A percentile compares a stretch with the other conserved stretches of the same genome.
Evolutionary conservation across 805 yeast genomes (phyloP).

Genomic region (Metschnikowia santaceciliae): DNA sequence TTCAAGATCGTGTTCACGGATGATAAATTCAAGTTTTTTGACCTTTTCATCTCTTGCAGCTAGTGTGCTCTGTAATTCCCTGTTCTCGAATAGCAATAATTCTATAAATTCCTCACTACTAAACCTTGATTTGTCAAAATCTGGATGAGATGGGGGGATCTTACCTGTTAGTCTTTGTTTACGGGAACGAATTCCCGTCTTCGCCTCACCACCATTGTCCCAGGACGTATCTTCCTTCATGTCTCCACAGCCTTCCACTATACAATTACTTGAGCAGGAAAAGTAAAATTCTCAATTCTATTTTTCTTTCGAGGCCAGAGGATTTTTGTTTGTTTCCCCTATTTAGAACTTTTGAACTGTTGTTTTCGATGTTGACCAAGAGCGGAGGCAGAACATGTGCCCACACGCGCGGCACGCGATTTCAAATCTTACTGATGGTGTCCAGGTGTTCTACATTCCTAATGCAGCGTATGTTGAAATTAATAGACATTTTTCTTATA

Average conservation of each 20-base stretch:
- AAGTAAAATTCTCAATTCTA: background rate
- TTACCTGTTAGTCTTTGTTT: conserved; percentile 2
- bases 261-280: background rate
- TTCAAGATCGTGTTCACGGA: background rate
- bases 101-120: conserved; percentile 32
- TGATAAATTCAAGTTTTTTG: conserved; percentile 2
- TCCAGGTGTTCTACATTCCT: conserved; percentile 3
- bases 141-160: conserved; percentile 32
- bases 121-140: conserved; percentile 29
- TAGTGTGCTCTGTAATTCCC: conserved; percentile 26
- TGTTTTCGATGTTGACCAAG: background rate
- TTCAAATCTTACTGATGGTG: conserved; percentile 2
- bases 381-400: conserved; percentile 2
- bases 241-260: background rate
- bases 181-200: background rate
- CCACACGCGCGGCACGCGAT: conserved; percentile 4
- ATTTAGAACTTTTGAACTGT: background rate
- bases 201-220: background rate
- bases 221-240: conserved; percentile 1
- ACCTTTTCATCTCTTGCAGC: conserved; percentile 6
- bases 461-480: background rate
- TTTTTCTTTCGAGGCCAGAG: background rate
- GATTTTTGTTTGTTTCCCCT: background rate
- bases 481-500: conserved; percentile 23
- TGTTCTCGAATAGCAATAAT: conserved; percentile 32